phyloP scores from a whole-genome alignment of 2,329 filamentous ascomycete genomes.

The Cercospora janseana region DNA sequence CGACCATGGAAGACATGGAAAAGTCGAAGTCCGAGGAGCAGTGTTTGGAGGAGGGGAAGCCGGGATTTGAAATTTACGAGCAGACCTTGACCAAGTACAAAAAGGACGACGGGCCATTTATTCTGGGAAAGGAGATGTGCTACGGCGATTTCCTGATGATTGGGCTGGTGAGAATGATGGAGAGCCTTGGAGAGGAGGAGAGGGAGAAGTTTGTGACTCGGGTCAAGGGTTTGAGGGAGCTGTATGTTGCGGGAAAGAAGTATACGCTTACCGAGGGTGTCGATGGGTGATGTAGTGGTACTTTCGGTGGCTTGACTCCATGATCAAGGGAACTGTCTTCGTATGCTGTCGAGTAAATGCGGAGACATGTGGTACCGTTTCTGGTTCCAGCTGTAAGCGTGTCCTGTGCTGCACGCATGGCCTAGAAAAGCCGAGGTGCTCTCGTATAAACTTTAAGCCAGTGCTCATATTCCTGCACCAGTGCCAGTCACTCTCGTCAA shows the following conservation, averaged over 20 bases:
- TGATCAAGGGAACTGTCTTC: too few relatives aligned
- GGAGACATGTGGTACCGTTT: too few relatives aligned
- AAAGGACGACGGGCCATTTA: constrained; percentile 25
- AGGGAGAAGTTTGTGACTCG: constrained; percentile 3
- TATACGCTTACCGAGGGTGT: constrained; percentile 1
- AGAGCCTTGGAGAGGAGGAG: constrained; percentile 15
- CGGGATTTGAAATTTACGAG: constrained; percentile 15
- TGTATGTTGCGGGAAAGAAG: constrained; percentile 20
- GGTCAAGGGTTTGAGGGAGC: constrained; percentile 11
- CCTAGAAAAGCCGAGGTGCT: too few relatives aligned
- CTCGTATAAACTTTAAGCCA: too few relatives aligned
- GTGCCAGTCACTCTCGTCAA: background rate
- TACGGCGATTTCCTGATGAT: constrained; percentile 26
- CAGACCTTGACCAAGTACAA: constrained; percentile 20
- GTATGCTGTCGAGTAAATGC: too few relatives aligned
- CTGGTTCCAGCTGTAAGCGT: too few relatives aligned
- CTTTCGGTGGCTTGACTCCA: too few relatives aligned
- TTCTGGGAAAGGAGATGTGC: constrained; percentile 22
- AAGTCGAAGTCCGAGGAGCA: constrained; percentile 30
- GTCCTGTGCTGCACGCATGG: too few relatives aligned
- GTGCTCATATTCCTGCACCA: background rate
- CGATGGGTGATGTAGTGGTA: too few relatives aligned
- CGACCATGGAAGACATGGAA: constrained; percentile 20
- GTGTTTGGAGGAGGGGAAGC: constrained; percentile 19
- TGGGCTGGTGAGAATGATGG: constrained; percentile 18